Percentiles rank a stretch among this genome's conserved stretches.
Conservation (phyloP, 768 basidiomycete genomes). For the Russula foetens region DNA sequence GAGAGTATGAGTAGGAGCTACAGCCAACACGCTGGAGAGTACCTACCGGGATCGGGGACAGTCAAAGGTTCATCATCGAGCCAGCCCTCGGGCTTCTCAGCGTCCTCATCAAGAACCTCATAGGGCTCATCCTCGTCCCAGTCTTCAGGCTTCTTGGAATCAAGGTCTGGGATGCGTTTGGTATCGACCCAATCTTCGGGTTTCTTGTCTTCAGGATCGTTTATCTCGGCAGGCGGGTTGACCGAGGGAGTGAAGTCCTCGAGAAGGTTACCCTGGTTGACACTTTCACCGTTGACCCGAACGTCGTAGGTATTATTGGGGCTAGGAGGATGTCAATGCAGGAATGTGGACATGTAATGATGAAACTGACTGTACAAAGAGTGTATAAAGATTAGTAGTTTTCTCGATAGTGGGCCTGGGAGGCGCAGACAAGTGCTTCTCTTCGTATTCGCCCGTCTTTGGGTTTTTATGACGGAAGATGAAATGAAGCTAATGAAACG, state of each 20-base stretch:
- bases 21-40: not conserved
- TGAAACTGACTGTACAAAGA: constrained; percentile 72
- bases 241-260: constrained; percentile 92
- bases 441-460: constrained; percentile 85
- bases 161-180: constrained; percentile 77
- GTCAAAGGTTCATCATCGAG: constrained; percentile 76
- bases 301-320: constrained; percentile 94
- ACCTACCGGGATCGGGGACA: constrained; percentile 79
- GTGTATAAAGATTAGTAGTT: constrained; percentile 89
- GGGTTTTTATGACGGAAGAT: constrained; percentile 99
- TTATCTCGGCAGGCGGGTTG: constrained; percentile 89
- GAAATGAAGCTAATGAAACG: constrained; percentile 70
- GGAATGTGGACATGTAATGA: not conserved
- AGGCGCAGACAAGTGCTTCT: constrained; percentile 85
- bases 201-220: constrained; percentile 87
- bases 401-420: constrained; percentile 86
- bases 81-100: constrained; percentile 91
- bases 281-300: constrained; percentile 77
- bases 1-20: not conserved
- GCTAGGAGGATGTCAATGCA: constrained; percentile 31
- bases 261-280: constrained; percentile 74
- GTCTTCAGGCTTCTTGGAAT: constrained; percentile 87
- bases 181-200: constrained; percentile 90
- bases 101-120: constrained; percentile 82
- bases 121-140: constrained; percentile 98